A percentile compares a stretch with the other conserved stretches of the same genome.
These are phyloP conservation scores for Talaromyces sp. DNA, from an alignment of 2,329 filamentous ascomycete species.

Conservation along the genomic window DNA sequence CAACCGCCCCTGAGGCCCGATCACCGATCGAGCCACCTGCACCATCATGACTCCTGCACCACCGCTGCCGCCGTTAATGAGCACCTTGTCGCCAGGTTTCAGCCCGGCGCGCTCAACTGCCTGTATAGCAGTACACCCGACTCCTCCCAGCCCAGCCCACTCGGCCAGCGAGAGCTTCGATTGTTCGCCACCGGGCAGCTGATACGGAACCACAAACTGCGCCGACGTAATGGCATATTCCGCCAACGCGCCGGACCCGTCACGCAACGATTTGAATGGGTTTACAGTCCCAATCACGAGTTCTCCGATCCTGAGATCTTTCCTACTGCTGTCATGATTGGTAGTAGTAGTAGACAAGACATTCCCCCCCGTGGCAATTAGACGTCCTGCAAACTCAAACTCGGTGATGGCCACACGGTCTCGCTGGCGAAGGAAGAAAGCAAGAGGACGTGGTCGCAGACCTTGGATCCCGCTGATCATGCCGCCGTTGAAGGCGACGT, in stretches of 20 bases:
- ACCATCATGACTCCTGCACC: slow-evolving; percentile 5
- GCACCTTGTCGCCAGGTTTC: slow-evolving; percentile 3
- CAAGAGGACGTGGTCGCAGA: background rate
- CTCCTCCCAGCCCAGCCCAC: background rate
- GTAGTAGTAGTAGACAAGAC: background rate
- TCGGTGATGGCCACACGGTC: background rate
- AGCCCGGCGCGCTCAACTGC: background rate
- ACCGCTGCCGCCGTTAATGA: slow-evolving; percentile 3
- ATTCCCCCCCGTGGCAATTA: background rate
- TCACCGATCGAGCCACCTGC: background rate
- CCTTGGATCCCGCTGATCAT: background rate
- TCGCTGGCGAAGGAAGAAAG: background rate
- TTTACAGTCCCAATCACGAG: background rate
- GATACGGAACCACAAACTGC: background rate
- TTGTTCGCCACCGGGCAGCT: background rate
- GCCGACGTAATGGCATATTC: background rate
- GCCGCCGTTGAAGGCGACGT: slow-evolving; percentile 1
- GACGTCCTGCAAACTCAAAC: background rate
- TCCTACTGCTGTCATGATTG: background rate
- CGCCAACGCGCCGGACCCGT: background rate
- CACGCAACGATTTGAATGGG: background rate
- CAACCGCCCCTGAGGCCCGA: background rate
- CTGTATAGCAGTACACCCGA: slow-evolving; percentile 1
- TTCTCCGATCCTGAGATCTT: background rate
- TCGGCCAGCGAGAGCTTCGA: slow-evolving; percentile 1